Conservation (phyloP, 2,329 filamentous ascomycete genomes). For the Daldinia eschscholtzii region DNA sequence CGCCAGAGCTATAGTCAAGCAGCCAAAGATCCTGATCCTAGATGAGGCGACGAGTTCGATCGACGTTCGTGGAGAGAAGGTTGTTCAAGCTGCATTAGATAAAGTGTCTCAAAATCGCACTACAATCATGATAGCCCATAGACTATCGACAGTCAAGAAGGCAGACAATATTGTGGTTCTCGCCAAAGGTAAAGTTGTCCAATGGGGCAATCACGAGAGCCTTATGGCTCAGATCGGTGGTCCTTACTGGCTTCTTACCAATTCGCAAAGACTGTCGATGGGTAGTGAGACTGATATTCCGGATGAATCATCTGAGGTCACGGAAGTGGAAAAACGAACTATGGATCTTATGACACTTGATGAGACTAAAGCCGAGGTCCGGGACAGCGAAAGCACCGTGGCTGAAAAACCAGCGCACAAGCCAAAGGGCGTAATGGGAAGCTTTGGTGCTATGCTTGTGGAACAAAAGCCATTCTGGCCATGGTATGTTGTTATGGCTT, state of each 20-base stretch:
- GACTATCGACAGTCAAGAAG: conserved; percentile 66
- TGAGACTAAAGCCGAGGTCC: conserved; percentile 55
- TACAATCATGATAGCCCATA: conserved; percentile 74
- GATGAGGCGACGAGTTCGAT: conserved; percentile 76
- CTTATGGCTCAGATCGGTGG: conserved; percentile 72
- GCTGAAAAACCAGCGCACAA: conserved; percentile 36
- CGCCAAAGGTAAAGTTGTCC: conserved; percentile 73
- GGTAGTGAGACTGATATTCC: conserved; percentile 59
- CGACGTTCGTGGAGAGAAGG: conserved; percentile 59
- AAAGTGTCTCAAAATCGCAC: conserved; percentile 70
- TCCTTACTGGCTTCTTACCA: conserved; percentile 75
- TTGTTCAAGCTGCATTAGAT: conserved; percentile 69
- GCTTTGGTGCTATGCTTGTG: conserved; percentile 48
- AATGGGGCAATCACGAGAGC: conserved; percentile 80
- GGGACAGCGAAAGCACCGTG: conserved; percentile 30
- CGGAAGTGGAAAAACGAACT: conserved; percentile 54
- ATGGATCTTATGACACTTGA: conserved; percentile 58
- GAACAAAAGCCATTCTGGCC: conserved; percentile 49
- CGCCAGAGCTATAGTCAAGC: conserved; percentile 72
- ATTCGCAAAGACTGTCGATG: conserved; percentile 69
- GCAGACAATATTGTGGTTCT: conserved; percentile 59
- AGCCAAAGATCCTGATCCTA: conserved; percentile 73
- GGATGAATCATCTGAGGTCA: conserved; percentile 50
- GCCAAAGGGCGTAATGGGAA: conserved; percentile 45
- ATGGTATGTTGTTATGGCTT: conserved; percentile 50